These are phyloP conservation scores for Alternaria infectoria DNA, from an alignment of 2,329 filamentous ascomycete genomes.

Conservation along the genomic window DNA sequence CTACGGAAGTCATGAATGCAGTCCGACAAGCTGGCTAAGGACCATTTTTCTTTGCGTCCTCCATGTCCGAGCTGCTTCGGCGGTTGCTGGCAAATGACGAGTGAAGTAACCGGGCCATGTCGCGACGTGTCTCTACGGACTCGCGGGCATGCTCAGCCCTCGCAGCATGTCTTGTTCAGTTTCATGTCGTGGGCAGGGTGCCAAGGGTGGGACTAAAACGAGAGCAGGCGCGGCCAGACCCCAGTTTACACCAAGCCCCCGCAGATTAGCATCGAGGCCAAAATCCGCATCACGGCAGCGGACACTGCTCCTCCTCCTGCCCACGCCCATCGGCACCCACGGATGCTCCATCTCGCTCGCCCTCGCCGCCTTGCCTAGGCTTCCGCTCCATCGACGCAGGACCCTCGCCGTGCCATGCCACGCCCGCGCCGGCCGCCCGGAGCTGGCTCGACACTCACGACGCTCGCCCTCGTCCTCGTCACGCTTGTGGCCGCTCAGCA, in stretches of 20 bases:
- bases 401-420: constrained; percentile 47
- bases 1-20: constrained; percentile 36
- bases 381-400: constrained; percentile 29
- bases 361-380: constrained; percentile 40
- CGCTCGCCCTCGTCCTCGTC: constrained; percentile 45
- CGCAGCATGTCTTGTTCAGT: neutral
- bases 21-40: constrained; percentile 12
- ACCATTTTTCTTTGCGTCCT: neutral
- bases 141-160: neutral
- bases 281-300: constrained; percentile 18
- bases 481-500: constrained; percentile 50
- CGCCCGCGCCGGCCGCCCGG: constrained; percentile 49
- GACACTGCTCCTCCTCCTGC: constrained; percentile 12
- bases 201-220: constrained; percentile 15
- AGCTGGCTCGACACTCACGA: constrained; percentile 45
- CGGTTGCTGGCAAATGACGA: neutral
- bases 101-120: neutral
- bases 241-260: constrained; percentile 29
- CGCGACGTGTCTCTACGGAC: neutral
- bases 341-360: constrained; percentile 42
- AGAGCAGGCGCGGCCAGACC: constrained; percentile 21
- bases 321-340: constrained; percentile 22
- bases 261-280: constrained; percentile 29
- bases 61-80: neutral
- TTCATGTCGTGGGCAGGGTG: constrained; percentile 2